A percentile compares a stretch with the other conserved stretches of the same genome.
phyloP scores from a whole-genome alignment of 768 basidiomycete genomes.

The Coprinopsis strossmayeri region DNA sequence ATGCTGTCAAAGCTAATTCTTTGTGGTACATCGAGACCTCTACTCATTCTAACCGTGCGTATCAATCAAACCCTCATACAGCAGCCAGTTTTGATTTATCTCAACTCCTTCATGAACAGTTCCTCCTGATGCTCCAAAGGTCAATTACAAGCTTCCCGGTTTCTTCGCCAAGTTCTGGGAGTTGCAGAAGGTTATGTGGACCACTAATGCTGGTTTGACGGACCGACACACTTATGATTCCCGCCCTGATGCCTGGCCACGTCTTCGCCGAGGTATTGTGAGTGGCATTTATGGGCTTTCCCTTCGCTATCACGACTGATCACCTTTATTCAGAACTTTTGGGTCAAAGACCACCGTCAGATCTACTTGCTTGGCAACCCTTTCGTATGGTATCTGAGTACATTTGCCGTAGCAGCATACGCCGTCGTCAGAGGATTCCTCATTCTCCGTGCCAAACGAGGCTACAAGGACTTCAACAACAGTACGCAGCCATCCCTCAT shows the following conservation, averaged over 20 bases:
- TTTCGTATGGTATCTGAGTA: constrained; percentile 85
- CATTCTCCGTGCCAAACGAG: constrained; percentile 84
- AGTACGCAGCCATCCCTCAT: constrained; percentile 44
- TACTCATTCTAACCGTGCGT: constrained; percentile 64
- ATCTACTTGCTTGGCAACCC: constrained; percentile 96
- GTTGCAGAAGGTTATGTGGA: constrained; percentile 94
- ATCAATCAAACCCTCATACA: constrained; percentile 2
- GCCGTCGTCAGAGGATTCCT: constrained; percentile 66
- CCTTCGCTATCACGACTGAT: not conserved
- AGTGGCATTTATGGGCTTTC: constrained; percentile 24
- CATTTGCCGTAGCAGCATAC: constrained; percentile 65
- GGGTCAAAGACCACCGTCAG: constrained; percentile 95
- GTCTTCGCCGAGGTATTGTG: constrained; percentile 86
- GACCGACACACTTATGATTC: constrained; percentile 95
- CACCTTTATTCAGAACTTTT: constrained; percentile 69
- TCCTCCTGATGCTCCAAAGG: constrained; percentile 59
- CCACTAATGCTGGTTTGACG: constrained; percentile 91
- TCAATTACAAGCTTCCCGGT: constrained; percentile 87
- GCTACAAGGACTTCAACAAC: constrained; percentile 86
- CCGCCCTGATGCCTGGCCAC: constrained; percentile 89
- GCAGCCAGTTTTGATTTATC: not conserved
- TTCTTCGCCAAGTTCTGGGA: constrained; percentile 91
- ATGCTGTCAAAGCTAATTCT: constrained; percentile 83
- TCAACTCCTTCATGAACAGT: constrained; percentile 37
- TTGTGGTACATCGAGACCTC: constrained; percentile 94